Conservation (phyloP, 805 yeast genomes). For the Saccharomycodes ludwigii region DNA sequence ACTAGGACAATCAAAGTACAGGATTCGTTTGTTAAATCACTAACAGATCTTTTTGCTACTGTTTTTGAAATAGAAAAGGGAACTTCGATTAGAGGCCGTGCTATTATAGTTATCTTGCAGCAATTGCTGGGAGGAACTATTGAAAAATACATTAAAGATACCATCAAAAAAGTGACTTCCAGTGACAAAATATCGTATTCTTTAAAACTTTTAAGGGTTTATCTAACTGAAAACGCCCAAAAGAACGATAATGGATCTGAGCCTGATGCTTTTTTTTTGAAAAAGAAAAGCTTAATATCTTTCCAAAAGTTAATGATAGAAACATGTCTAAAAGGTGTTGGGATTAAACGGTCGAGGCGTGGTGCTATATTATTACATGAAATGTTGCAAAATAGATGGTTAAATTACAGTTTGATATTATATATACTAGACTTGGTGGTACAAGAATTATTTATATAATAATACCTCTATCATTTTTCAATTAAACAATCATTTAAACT, state of each 20-base stretch:
- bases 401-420: constrained; percentile 54
- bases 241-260: constrained; percentile 31
- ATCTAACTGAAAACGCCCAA: constrained; percentile 29
- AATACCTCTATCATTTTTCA: background rate
- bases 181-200: constrained; percentile 30
- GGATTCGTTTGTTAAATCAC: constrained; percentile 61
- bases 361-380: constrained; percentile 53
- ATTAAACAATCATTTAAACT: background rate
- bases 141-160: constrained; percentile 49
- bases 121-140: constrained; percentile 81
- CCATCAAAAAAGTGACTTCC: constrained; percentile 16
- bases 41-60: constrained; percentile 62
- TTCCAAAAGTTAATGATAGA: constrained; percentile 50
- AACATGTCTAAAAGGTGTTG: constrained; percentile 61
- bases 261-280: constrained; percentile 27
- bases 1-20: too few species aligned
- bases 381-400: constrained; percentile 59
- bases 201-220: too few species aligned
- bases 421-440: constrained; percentile 47
- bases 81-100: constrained; percentile 72
- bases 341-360: constrained; percentile 44
- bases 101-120: constrained; percentile 67
- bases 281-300: constrained; percentile 31
- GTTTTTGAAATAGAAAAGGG: constrained; percentile 55
- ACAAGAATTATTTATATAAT: constrained; percentile 22